These are phyloP conservation scores for Leersia perrieri DNA, from an alignment of 176 grass and related monocot species.

Conservation along the genomic window DNA sequence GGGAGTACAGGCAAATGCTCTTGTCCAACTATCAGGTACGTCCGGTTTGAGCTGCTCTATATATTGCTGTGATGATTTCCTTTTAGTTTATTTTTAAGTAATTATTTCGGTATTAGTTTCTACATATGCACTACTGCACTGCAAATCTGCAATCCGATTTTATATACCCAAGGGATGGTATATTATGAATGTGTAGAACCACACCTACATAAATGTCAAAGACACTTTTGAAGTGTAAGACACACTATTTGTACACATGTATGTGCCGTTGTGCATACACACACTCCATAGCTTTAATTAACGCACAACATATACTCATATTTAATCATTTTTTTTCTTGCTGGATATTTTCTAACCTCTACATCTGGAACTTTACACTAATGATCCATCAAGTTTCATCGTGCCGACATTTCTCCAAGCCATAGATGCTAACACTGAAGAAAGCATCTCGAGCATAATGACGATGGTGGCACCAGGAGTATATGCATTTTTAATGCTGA, in stretches of 20 bases:
- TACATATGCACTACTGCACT: not conserved
- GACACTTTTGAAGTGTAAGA: not conserved
- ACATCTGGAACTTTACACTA: slow-evolving; percentile 51
- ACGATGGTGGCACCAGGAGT: slow-evolving; percentile 39
- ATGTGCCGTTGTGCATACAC: no score
- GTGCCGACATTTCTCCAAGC: slow-evolving; percentile 57
- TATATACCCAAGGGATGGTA: not conserved
- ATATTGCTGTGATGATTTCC: no score
- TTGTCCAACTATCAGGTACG: not conserved
- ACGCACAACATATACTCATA: not conserved
- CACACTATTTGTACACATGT: not conserved
- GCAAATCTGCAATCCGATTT: not conserved
- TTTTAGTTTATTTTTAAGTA: not conserved
- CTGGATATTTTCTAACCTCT: slow-evolving; percentile 41
- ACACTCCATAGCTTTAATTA: not conserved
- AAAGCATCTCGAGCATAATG: slow-evolving; percentile 55
- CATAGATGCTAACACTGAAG: slow-evolving; percentile 44
- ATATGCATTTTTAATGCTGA: slow-evolving; percentile 63
- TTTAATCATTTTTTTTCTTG: not conserved
- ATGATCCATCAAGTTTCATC: slow-evolving; percentile 55
- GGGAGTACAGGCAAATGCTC: not conserved
- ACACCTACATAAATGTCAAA: not conserved
- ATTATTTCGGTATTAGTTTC: not conserved
- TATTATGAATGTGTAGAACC: not conserved
- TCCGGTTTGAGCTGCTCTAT: not conserved